These are phyloP conservation scores for Orbilia blumenaviensis DNA, from an alignment of 2,329 filamentous ascomycete genomes.

Conservation along the genomic window DNA sequence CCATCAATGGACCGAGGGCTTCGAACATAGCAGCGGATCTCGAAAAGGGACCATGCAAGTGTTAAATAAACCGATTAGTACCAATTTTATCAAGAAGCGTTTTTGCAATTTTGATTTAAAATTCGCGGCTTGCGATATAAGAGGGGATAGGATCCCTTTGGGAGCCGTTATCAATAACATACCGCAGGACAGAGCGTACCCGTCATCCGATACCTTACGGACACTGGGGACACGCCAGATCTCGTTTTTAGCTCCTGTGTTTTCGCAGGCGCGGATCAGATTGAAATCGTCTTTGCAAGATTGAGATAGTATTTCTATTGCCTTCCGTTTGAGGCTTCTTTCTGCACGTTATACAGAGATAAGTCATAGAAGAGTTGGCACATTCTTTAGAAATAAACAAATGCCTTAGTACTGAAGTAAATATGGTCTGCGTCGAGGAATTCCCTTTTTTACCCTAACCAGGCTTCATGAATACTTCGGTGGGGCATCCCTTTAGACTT, in stretches of 20 bases:
- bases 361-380: slow-evolving; percentile 52
- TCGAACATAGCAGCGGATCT: no score
- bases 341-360: slow-evolving; percentile 24
- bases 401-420: no score
- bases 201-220: not conserved
- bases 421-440: no score
- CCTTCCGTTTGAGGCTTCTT: slow-evolving; percentile 53
- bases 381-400: no score
- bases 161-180: not conserved
- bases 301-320: slow-evolving; percentile 11
- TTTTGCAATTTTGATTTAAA: no score
- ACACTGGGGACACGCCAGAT: slow-evolving; percentile 29
- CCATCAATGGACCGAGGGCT: no score
- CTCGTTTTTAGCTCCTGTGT: not conserved
- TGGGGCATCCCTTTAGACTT: no score
- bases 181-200: slow-evolving; percentile 1
- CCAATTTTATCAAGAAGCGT: no score
- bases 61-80: not conserved
- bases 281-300: slow-evolving; percentile 36
- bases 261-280: not conserved
- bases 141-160: no score
- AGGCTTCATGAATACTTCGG: no score
- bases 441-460: no score
- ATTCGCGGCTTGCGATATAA: no score
- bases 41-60: not conserved